Base-by-base conservation (phyloP, 345 rosid species). In the Hevea brasiliensis region DNA sequence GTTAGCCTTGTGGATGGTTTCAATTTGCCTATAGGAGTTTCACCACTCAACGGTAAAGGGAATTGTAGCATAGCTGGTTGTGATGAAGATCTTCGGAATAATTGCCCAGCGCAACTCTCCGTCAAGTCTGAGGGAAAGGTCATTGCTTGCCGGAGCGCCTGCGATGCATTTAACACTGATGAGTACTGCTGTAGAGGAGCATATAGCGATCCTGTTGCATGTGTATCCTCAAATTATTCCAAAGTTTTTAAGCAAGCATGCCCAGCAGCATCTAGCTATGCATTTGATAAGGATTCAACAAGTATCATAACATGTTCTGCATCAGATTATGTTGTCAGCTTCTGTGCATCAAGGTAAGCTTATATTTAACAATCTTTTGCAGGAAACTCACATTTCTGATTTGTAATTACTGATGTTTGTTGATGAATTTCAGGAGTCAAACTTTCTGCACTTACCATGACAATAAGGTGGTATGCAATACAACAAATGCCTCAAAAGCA, bases 1-100 rank as follows among this genome's bases (percentile, higher is more conserved):
- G 84, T 87, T 44, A 89, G 94, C 83, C 90, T 87, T 1, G 94
- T 89, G 15, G 87, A 84, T 66, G 94, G 94, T 3, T 89, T 85
- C 61, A 89, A 87, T 62, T 48, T 89, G 48, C 92, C 92, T 8
- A 45, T 86, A 7, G 67, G 71, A 21, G 56, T 89, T 50, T 76
- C 66, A 21, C 88, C 90, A 23, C 37, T 79, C 0, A 77, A 74
- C 48, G 87, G 84, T 2, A 81, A 78, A 72, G 89, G 85, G 26
- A 86, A 85, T 23, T 89, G 90, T 65, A 86, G 86, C 74, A 66
- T 18, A 15, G 88, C 80, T 0, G 94, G 94, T 26, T 87, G 92
- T 42, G 88, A 86, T 21, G 84, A 83, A 13, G 92, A 89, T 67
- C 55, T 87, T 57, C 67, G 85, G 67, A 64, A 54, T 21, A 86